phyloP scores from a whole-genome alignment of 495 filamentous ascomycete species.

The Aspergillus cavernicola region DNA sequence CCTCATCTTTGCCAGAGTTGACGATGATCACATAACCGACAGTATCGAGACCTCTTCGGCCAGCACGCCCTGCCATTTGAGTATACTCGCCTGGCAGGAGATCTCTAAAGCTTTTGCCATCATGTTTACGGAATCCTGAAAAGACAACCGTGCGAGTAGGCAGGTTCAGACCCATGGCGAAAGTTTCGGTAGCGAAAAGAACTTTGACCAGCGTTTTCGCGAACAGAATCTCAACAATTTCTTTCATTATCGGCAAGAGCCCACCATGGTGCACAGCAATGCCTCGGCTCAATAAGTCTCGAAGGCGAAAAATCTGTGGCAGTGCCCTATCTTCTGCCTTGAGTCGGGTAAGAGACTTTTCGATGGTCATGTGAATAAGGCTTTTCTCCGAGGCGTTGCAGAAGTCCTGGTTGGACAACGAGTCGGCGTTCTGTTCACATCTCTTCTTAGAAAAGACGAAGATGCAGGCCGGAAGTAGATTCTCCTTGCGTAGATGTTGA shows the following conservation, averaged over 20 bases:
- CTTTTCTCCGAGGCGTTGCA: constrained; percentile 92
- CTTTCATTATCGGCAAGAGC: constrained; percentile 93
- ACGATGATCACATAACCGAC: constrained; percentile 94
- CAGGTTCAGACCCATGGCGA: constrained; percentile 96
- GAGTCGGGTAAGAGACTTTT: constrained; percentile 88
- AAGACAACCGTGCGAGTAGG: constrained; percentile 97
- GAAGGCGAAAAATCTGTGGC: constrained; percentile 83
- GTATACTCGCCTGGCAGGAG: constrained; percentile 94
- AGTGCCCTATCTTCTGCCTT: constrained; percentile 86
- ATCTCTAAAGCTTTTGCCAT: constrained; percentile 86
- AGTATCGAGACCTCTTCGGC: constrained; percentile 84
- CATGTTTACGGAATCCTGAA: constrained; percentile 94
- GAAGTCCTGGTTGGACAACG: constrained; percentile 90
- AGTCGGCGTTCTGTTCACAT: constrained; percentile 95
- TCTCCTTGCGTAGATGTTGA: constrained; percentile 81
- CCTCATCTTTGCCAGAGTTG: constrained; percentile 76
- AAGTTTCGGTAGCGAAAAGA: constrained; percentile 95
- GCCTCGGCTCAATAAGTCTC: constrained; percentile 81
- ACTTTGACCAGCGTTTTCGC: constrained; percentile 93
- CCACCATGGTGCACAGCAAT: constrained; percentile 97
- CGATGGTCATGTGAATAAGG: constrained; percentile 93
- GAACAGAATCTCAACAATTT: constrained; percentile 95
- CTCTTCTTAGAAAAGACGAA: constrained; percentile 98
- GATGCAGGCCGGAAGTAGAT: constrained; percentile 84
- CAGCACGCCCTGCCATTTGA: constrained; percentile 96